These are phyloP conservation scores for Blakeslea trispora DNA, from an alignment of 371 early-diverging fungal species.

Conservation along the genomic window DNA sequence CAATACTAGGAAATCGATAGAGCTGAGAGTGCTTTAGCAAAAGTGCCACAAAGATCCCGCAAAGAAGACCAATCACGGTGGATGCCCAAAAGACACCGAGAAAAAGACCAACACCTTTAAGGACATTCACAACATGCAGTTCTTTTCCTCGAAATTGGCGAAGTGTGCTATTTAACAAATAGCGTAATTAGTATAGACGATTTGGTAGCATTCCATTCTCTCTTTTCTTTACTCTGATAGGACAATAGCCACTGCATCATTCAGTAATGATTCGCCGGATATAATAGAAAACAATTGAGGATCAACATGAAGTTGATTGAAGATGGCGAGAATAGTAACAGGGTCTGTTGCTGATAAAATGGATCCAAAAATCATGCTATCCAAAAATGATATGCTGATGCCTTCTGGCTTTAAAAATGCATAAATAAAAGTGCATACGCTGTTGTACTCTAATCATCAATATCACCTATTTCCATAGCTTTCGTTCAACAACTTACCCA, in stretches of 20 bases:
- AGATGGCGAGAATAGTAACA: constrained; percentile 92
- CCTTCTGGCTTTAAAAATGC: constrained; percentile 72
- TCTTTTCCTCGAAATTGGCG: constrained; percentile 80
- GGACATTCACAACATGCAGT: constrained; percentile 68
- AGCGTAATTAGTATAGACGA: too few relatives aligned
- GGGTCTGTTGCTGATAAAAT: constrained; percentile 96
- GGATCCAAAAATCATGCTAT: constrained; percentile 90
- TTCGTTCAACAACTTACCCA: too few relatives aligned
- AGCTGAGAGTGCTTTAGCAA: constrained; percentile 81
- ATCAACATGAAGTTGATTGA: constrained; percentile 90
- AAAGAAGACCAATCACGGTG: constrained; percentile 76
- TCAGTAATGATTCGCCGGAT: constrained; percentile 92
- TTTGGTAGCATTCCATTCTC: too few relatives aligned
- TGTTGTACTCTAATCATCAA: constrained; percentile 9
- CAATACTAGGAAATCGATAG: constrained; percentile 76
- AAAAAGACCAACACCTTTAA: constrained; percentile 75
- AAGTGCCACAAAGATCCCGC: constrained; percentile 78
- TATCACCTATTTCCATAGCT: too few relatives aligned
- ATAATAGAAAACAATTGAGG: constrained; percentile 91
- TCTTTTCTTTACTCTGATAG: constrained; percentile 67
- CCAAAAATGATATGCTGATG: constrained; percentile 71
- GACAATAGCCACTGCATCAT: constrained; percentile 96
- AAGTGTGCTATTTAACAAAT: constrained; percentile 62
- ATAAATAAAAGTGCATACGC: constrained; percentile 69
- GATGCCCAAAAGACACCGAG: constrained; percentile 83